phyloP scores from a whole-genome alignment of 129 eudicot genomes.

The Kitagawia praeruptora region DNA sequence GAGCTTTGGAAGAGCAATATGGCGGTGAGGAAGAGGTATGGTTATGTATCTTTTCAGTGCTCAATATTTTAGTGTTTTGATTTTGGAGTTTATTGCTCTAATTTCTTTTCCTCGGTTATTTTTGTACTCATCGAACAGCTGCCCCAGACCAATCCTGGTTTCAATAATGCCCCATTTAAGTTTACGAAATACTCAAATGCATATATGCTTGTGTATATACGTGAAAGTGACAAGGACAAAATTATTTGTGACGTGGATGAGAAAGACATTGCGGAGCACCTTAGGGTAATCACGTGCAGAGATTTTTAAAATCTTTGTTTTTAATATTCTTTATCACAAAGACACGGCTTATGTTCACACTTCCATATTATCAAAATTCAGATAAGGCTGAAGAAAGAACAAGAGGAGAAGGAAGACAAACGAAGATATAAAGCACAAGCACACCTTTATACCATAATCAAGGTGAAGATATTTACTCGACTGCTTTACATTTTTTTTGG shows the following conservation, averaged over 20 bases:
- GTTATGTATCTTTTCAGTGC: neutral
- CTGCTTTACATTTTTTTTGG: neutral
- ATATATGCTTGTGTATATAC: slow-evolving; percentile 93
- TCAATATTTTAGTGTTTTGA: neutral
- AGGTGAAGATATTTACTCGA: slow-evolving; percentile 33
- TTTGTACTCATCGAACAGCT: slow-evolving; percentile 30
- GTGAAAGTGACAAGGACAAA: slow-evolving; percentile 91
- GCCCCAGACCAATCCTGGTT: slow-evolving; percentile 91
- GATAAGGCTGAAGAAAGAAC: slow-evolving; percentile 88
- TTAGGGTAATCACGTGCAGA: slow-evolving; percentile 44
- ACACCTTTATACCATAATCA: slow-evolving; percentile 84
- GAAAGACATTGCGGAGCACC: slow-evolving; percentile 93
- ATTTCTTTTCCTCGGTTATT: neutral
- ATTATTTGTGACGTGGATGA: slow-evolving; percentile 87
- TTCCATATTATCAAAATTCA: slow-evolving; percentile 16
- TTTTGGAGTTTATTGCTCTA: neutral
- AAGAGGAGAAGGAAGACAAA: slow-evolving; percentile 89
- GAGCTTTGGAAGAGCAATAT: slow-evolving; percentile 91
- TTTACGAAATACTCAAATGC: slow-evolving; percentile 94
- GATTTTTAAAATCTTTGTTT: neutral
- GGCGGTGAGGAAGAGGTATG: slow-evolving; percentile 97
- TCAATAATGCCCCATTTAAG: slow-evolving; percentile 75
- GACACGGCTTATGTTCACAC: neutral
- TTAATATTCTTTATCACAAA: neutral
- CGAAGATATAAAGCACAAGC: slow-evolving; percentile 89